Evolutionary conservation across 2,329 filamentous ascomycete genomes (phyloP), one percentile per base, ranked within the genome.

Genomic region (Beauveria varroae): DNA sequence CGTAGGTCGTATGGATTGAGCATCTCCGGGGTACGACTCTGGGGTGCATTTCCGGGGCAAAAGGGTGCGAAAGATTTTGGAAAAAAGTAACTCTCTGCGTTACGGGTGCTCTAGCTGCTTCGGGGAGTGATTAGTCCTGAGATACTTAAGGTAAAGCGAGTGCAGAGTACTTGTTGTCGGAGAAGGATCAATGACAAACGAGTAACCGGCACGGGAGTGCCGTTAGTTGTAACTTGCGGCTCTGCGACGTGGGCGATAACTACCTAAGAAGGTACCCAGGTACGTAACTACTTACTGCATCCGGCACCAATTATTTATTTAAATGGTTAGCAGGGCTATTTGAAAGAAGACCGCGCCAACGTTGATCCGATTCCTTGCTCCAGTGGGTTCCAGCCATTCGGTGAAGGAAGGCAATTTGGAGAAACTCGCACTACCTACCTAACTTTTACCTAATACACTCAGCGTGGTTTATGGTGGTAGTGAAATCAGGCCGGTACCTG

Each of bases 1-100:
- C 24, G 26, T 28, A 30, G 26, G 49, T 47, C 16, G 57, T 60
- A 41, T 47, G 57, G 50, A 53, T 54, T 60, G 40, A 26, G 50
- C 50, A 60, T 60, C 57, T 60, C 57, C 57, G 57, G 49, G 10
- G n/a, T 34, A 28, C 24, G 14, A 46, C 37, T 52, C 47, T 28
- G 26, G 50, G 10, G n/a, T 34, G 40, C 24, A 26, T 52, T 26
- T 52, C 47, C 40, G 26, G 41, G 52, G 46, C 49, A 40, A 14
- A 26, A 53, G 50, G 18, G 24, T 41, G 22, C 34, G 2, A 57
- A 28, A 47, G 20, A 5, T 24, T 34, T 37, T 34, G 43, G 9
- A 24, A 57, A n/a, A 20, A 10, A 18, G 12, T 8, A 18, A 18
- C 6, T 18, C 10, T 47, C 8, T 24, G 3, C 7, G 24, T 46